Conservation (phyloP, 2,329 filamentous ascomycete genomes). For the Fusarium haematococcum region DNA sequence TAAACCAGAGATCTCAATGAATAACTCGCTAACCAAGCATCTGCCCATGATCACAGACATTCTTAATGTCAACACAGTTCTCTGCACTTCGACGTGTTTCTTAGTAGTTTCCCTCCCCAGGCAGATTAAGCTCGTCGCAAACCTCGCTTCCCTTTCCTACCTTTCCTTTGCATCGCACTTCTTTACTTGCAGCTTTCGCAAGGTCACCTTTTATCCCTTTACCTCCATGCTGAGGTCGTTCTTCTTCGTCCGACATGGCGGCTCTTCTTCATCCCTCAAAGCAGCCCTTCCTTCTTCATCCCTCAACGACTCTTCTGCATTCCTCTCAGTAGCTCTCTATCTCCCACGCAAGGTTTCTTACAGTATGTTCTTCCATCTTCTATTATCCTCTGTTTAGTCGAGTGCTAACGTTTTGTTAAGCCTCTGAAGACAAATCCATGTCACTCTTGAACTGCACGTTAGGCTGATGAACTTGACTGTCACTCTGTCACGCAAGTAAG, state of each 20-base stretch:
- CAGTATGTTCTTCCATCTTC: too few relatives aligned
- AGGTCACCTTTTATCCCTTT: neutral
- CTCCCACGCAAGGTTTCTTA: too few relatives aligned
- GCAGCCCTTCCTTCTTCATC: too few relatives aligned
- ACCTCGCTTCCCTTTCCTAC: neutral
- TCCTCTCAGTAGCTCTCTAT: too few relatives aligned
- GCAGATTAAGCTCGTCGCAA: neutral
- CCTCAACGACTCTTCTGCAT: too few relatives aligned
- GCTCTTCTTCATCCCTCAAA: too few relatives aligned
- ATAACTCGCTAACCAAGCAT: neutral
- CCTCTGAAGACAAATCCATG: neutral
- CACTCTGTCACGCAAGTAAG: neutral
- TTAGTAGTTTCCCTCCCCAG: neutral
- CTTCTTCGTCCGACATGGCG: too few relatives aligned
- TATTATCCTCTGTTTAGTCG: too few relatives aligned
- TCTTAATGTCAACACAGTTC: neutral
- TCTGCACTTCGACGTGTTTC: neutral
- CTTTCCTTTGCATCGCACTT: neutral
- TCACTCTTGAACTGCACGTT: neutral
- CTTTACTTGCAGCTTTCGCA: neutral
- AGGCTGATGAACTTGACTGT: neutral
- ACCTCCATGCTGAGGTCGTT: too few relatives aligned
- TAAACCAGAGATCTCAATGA: neutral
- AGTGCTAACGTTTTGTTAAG: too few relatives aligned
- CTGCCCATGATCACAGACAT: neutral